Percentiles rank a stretch among this genome's conserved stretches.
phyloP scores from a whole-genome alignment of 345 rosid genomes.

The Dipteronia sinensis region DNA sequence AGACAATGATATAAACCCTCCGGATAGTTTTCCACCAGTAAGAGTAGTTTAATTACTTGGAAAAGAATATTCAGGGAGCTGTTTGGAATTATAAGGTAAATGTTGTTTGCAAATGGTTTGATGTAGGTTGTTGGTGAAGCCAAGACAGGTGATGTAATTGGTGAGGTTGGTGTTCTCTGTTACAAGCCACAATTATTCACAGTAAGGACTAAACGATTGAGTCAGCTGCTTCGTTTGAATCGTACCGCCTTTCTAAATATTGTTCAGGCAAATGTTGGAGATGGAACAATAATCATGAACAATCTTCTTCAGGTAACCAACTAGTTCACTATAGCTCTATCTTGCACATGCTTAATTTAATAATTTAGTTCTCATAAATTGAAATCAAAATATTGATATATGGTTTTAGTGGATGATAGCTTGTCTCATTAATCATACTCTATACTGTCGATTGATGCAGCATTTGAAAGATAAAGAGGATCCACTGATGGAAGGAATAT shows the following conservation, averaged over 20 bases:
- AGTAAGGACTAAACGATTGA: conserved; percentile 74
- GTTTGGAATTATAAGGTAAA: conserved; percentile 10
- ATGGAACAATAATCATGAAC: conserved; percentile 84
- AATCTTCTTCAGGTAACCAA: conserved; percentile 71
- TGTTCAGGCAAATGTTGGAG: conserved; percentile 85
- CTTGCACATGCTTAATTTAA: too few species aligned
- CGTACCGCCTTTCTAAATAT: conserved; percentile 70
- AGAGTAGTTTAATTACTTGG: not conserved
- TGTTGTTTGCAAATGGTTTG: conserved; percentile 1
- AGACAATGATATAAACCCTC: conserved; percentile 22
- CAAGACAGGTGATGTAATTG: conserved; percentile 66
- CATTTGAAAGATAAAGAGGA: conserved; percentile 62
- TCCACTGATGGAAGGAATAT: conserved; percentile 61
- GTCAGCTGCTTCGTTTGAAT: conserved; percentile 86
- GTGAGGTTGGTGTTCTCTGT: conserved; percentile 85
- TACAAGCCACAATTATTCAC: conserved; percentile 91
- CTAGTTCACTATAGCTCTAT: too few species aligned
- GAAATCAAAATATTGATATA: too few species aligned
- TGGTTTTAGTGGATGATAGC: not conserved
- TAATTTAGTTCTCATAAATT: too few species aligned
- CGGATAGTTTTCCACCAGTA: conserved; percentile 3
- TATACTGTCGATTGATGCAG: conserved; percentile 43
- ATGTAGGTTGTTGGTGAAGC: conserved; percentile 69
- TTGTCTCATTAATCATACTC: not conserved
- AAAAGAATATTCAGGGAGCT: not conserved